These are phyloP conservation scores for Fusarium nisikadoi DNA, from an alignment of 2,329 filamentous ascomycete genomes.

Conservation along the genomic window DNA sequence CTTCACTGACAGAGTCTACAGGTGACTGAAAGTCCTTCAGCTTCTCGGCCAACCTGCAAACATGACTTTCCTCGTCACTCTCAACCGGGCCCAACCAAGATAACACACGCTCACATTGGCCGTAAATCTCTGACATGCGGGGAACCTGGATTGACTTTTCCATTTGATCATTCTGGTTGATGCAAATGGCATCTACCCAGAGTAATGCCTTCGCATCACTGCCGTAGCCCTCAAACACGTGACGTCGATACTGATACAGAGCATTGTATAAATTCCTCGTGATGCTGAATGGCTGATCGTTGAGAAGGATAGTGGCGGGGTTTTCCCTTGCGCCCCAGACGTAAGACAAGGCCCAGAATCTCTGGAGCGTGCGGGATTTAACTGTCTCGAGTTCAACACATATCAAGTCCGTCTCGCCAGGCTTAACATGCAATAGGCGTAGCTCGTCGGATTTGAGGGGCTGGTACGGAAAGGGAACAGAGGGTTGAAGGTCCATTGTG, in stretches of 20 bases:
- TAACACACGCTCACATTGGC: slow-evolving; percentile 12
- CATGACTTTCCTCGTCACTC: rapidly evolving
- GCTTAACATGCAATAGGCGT: rapidly evolving
- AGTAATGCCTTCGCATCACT: neutral
- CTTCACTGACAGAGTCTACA: rapidly evolving
- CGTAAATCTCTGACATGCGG: slow-evolving; percentile 30
- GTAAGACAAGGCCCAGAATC: slow-evolving; percentile 23
- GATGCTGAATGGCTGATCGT: neutral
- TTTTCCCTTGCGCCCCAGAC: slow-evolving; percentile 15
- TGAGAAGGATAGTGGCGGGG: neutral
- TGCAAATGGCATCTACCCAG: slow-evolving; percentile 24
- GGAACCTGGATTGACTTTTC: slow-evolving; percentile 24
- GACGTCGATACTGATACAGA: neutral
- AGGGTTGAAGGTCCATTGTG: neutral
- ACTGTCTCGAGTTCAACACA: neutral
- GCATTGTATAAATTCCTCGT: slow-evolving; percentile 10
- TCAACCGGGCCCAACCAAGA: slow-evolving; percentile 9
- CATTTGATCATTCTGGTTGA: slow-evolving; percentile 8
- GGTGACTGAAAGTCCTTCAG: neutral
- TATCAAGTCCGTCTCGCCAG: rapidly evolving
- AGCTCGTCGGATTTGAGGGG: neutral
- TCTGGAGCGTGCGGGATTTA: neutral
- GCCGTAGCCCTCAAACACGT: rapidly evolving
- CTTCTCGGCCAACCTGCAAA: neutral
- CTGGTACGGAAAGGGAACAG: neutral